Base-by-base conservation (phyloP, 129 eudicot species). In the Chrysanthemum lavandulifolium region DNA sequence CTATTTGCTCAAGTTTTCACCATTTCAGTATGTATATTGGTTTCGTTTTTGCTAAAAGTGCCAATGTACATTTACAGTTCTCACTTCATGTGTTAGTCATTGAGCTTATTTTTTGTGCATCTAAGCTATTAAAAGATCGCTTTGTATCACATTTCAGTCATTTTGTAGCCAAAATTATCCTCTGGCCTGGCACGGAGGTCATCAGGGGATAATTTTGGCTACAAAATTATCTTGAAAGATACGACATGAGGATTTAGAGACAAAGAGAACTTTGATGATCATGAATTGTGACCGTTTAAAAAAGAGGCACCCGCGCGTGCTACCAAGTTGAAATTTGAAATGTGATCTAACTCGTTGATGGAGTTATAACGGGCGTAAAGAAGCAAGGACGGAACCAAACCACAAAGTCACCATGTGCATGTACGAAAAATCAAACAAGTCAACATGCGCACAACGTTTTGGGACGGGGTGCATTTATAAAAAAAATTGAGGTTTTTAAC, bases 351-450 rank as follows among this genome's bases (percentile, higher is more conserved):
- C 33, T 45, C 64, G 51, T 16, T 55, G 2, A 61, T 10, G 19
- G 63, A 56, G 54, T 55, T 60, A 53, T 72, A 52, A 57, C 27
- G 69, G 73, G 48, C 0, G 45, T 48, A 56, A 65, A 74, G 68
- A 59, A 65, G 55, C 21, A 19, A 19, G 21, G 21, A 19, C 21
- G 21, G 21, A 19, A 19, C 21, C 21, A 19, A 19, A 19, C 0
- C 21, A 0, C 21, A 19, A 19, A 19, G 21, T 19, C 21, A 19
- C 21, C 21, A 19, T 19, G 21, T 19, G 21, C 21, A 19, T 19
- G 21, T 19, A 19, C 21, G 21, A 19, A 19, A 19, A 19, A 19
- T 19, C 21, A 19, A 19, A 19, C 21, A 19, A 19, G 21, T 19
- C 21, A 19, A 19, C 21, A 19, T 19, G 21, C 21, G 0, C 21